Base-by-base conservation (phyloP, 1,139 yeast species). In the Magnusiomyces suaveolens region DNA sequence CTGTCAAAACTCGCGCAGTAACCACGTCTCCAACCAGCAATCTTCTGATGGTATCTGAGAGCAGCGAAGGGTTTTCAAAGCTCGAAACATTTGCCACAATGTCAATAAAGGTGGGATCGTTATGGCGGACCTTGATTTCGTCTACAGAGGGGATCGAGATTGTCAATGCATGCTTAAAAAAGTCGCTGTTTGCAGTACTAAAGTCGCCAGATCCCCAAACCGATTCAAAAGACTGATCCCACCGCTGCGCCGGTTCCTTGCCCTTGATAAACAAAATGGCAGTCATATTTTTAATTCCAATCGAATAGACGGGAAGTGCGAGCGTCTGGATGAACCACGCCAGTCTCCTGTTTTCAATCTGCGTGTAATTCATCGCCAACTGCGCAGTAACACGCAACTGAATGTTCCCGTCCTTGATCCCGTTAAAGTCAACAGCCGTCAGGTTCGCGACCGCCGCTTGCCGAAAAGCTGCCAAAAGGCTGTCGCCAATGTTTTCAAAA, bases 41-140 rank as follows among this genome's bases (percentile, higher is more conserved):
- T 25, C 56, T 55, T 25, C 60, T 50, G 2, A 61, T 62, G 10
- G 64, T 59, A 4, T 60, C 43, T 8, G 59, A 61, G 46, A 64
- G 56, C 29, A 62, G 52, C 21, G 55, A 48, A 1, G 64, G 57
- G 48, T 58, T 57, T 8, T 65, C 67, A 56, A 64, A 63, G 23
- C 62, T 63, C 23, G 59, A 60, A 46, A 64, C 51, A 23, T 56
- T 56, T n/a, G 60, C 58, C 25, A 62, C 55, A 50, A 61, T 52
- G 51, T 62, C 61, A 48, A 64, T 57, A 10, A 46, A 46, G 6
- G 66, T 63, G n/a, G 53, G 50, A 14, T 53, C 56, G 14, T 57
- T 59, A 14, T 62, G 54, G 6, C 56, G 54, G 6, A 60, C 54
- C 38, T 55, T 56, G 3, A 63, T 39, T 4, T 52, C 57, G 1